Conservation (phyloP, 805 yeast species). For the Tetrapisispora arboricola region DNA sequence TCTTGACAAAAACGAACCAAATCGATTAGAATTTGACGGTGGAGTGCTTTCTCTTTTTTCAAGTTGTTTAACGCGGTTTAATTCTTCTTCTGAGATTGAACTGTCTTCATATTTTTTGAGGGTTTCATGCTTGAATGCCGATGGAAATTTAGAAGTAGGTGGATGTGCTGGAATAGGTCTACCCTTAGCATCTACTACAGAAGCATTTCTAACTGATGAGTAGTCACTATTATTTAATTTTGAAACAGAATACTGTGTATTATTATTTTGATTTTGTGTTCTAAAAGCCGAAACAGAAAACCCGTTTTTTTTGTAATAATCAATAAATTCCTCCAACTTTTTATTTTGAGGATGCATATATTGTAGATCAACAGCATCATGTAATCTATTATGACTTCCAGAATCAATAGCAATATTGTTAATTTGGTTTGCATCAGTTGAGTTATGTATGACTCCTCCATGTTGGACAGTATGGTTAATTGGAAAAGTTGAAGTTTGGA, state of each 20-base stretch:
- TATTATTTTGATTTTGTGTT: constrained; percentile 5
- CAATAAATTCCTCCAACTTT: constrained; percentile 37
- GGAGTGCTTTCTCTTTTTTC: neutral
- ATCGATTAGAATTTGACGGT: constrained; percentile 14
- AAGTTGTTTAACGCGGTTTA: constrained; percentile 5
- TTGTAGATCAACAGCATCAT: neutral
- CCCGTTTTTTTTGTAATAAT: constrained; percentile 27
- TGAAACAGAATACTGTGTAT: neutral
- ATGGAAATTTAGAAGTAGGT: constrained; percentile 35
- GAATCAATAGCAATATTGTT: neutral
- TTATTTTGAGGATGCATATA: constrained; percentile 30
- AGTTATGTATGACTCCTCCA: neutral
- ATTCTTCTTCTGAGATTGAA: neutral
- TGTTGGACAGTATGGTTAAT: neutral
- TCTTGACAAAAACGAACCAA: constrained; percentile 26
- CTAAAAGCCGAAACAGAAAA: constrained; percentile 18
- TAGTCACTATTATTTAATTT: neutral
- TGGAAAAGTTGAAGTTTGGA: neutral
- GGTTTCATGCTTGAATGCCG: constrained; percentile 32
- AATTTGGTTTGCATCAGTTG: no score
- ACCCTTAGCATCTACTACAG: constrained; percentile 26
- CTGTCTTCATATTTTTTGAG: neutral
- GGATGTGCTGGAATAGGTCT: constrained; percentile 47
- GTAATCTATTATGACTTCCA: no score
- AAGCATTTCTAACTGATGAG: constrained; percentile 1